Evolutionary conservation across 1,139 yeast genomes (phyloP), one percentile per base, ranked within the genome.

Genomic region (Pichia sp.): DNA sequence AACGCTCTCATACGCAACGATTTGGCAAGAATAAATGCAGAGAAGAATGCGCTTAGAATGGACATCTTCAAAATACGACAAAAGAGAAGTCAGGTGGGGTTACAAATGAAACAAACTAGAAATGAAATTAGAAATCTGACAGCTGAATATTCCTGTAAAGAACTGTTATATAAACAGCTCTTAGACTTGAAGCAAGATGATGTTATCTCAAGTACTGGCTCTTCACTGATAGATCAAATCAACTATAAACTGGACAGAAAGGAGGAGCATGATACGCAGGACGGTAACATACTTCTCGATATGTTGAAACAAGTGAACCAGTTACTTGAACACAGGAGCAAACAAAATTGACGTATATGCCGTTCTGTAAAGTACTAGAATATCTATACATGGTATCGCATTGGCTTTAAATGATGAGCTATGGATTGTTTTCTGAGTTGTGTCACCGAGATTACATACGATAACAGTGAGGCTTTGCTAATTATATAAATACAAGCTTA

Each of bases 41-140:
- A 56, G 30, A 74, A 74, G 47, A 62, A 64, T 34, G 62, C 60
- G 3, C 44, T 64, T 16, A 51, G 81, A 40, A 39, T 48, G n/a
- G 50, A 59, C 31, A 65, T 74, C 2, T 63, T 60, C 40, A 60
- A 65, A 10, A 45, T 66, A 9, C 55, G 69, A 33, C 52, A 62
- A 29, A 56, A 62, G 11, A 71, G 72, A 37, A 55, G 60, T 16
- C 41, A 47, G 5, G 63, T 70, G 17, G 69, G 68, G 5, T 55
- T 64, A 23, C 60, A 66, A 30, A 49, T 69, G 38, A 70, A 67
- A 42, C 44, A 53, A 22, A 40, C 67, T 17, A 56, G 80, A 38
- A 30, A 44, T 1, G 52, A 55, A 4, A 64, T 62, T 45, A 53
- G 53, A 17, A 39, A 46, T 3, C 47, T 55, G 21, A 59, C 58